Conservation (phyloP, 371 early-diverging fungal genomes). For the Mortierella sp. region DNA sequence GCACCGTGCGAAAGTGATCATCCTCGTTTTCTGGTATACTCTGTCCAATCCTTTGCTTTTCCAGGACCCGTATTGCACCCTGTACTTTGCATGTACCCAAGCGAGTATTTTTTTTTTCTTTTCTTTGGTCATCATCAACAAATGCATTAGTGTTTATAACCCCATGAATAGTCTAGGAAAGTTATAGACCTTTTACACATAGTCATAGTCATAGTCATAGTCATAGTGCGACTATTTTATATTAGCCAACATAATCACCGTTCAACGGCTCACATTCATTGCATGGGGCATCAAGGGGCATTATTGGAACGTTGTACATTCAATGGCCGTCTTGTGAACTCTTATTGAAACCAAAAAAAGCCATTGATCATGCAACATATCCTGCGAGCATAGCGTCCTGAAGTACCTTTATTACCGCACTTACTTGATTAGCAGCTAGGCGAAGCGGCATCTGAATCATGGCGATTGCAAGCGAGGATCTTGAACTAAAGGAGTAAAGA, state of each 20-base stretch:
- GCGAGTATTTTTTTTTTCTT: neutral
- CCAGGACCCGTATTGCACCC: neutral
- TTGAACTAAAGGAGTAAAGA: neutral
- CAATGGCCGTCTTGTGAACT: neutral
- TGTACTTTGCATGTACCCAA: neutral
- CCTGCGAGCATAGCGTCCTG: neutral
- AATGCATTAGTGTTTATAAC: neutral
- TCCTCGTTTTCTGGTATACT: neutral
- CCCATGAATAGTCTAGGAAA: neutral
- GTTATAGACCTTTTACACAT: neutral
- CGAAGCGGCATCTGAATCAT: constrained; percentile 8
- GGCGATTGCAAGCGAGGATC: neutral
- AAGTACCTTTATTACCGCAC: too few relatives aligned
- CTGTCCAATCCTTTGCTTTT: neutral
- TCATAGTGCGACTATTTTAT: neutral
- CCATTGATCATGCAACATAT: constrained; percentile 3
- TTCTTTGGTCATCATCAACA: neutral
- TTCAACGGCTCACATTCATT: neutral
- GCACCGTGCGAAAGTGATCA: constrained; percentile 30
- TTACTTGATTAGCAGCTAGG: neutral
- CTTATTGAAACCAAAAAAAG: neutral
- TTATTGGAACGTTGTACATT: neutral
- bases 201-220: neutral
- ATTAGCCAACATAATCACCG: neutral
- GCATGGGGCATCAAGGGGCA: constrained; percentile 10